Conservation (phyloP, 768 basidiomycete genomes). For the Suillus clintonianus region DNA sequence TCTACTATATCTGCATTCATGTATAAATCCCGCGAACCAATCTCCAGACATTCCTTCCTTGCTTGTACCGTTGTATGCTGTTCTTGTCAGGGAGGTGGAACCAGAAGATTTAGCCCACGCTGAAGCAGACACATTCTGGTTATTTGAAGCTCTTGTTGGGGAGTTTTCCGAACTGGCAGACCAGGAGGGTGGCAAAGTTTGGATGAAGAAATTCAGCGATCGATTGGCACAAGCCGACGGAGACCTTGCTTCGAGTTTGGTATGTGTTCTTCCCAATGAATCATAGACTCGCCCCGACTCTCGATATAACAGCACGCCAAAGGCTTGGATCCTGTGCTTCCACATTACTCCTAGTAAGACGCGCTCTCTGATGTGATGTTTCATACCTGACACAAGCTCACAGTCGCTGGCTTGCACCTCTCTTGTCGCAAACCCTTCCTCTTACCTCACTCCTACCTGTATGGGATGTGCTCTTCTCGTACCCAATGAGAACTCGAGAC, state of each 20-base stretch:
- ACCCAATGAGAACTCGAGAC: slow-evolving; percentile 53
- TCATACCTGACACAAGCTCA: slow-evolving; percentile 3
- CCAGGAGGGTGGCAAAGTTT: slow-evolving; percentile 58
- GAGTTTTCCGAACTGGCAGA: slow-evolving; percentile 78
- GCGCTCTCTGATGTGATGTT: neutral
- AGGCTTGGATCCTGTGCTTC: slow-evolving; percentile 69
- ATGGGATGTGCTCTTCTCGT: slow-evolving; percentile 75
- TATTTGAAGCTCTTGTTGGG: slow-evolving; percentile 72
- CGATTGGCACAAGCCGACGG: slow-evolving; percentile 62
- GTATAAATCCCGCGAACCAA: slow-evolving; percentile 70
- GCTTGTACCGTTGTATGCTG: slow-evolving; percentile 68
- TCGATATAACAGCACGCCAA: slow-evolving; percentile 48
- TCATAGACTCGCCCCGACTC: neutral
- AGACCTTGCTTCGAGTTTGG: slow-evolving; percentile 62
- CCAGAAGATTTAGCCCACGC: slow-evolving; percentile 61
- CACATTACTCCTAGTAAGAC: slow-evolving; percentile 81
- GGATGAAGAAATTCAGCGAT: slow-evolving; percentile 66
- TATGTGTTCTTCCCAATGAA: slow-evolving; percentile 26
- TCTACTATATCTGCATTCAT: slow-evolving; percentile 68
- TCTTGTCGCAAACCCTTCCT: slow-evolving; percentile 75
- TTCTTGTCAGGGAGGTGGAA: slow-evolving; percentile 61
- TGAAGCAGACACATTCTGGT: slow-evolving; percentile 84
- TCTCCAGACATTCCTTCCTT: slow-evolving; percentile 71
- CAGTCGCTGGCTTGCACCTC: slow-evolving; percentile 75
- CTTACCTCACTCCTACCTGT: slow-evolving; percentile 55